These are phyloP conservation scores for Casuarina cunninghamiana DNA, from an alignment of 306 rosid genomes.

Conservation along the genomic window DNA sequence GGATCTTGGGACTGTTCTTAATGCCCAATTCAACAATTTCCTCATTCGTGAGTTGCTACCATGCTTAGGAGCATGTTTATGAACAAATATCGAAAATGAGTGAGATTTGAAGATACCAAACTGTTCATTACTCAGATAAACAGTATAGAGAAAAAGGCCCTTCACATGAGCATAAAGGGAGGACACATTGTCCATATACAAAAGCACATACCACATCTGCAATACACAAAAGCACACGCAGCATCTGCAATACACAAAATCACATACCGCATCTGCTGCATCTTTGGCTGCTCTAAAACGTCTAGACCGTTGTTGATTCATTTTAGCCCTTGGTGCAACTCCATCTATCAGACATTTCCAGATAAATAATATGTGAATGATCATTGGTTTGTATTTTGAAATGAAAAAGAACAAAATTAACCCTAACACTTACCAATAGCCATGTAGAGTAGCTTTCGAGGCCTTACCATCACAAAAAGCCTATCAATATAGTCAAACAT, in stretches of 20 bases:
- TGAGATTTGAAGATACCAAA: neutral
- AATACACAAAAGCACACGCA: too few relatives aligned
- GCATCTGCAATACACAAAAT: conserved; percentile 33
- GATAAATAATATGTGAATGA: conserved; percentile 15
- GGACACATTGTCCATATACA: conserved; percentile 35
- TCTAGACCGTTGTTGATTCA: conserved; percentile 95
- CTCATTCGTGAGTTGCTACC: neutral
- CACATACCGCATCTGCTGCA: conserved; percentile 83
- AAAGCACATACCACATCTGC: conserved; percentile 72
- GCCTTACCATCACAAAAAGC: conserved; percentile 89
- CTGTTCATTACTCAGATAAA: neutral
- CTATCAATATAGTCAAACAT: conserved; percentile 96
- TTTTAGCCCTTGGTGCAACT: conserved; percentile 99
- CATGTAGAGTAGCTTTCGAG: conserved; percentile 90
- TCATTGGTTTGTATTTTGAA: neutral
- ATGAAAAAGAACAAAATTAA: conserved; percentile 11
- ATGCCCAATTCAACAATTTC: neutral
- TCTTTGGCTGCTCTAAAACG: conserved; percentile 97
- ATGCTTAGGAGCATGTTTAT: neutral
- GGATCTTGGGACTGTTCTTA: neutral
- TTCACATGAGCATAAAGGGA: conserved; percentile 25
- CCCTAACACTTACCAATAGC: conserved; percentile 75
- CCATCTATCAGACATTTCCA: conserved; percentile 60
- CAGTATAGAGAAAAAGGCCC: conserved; percentile 15
- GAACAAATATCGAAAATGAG: too few relatives aligned